These are phyloP conservation scores for Suillus brevipes DNA, from an alignment of 768 basidiomycete genomes.

Conservation along the genomic window DNA sequence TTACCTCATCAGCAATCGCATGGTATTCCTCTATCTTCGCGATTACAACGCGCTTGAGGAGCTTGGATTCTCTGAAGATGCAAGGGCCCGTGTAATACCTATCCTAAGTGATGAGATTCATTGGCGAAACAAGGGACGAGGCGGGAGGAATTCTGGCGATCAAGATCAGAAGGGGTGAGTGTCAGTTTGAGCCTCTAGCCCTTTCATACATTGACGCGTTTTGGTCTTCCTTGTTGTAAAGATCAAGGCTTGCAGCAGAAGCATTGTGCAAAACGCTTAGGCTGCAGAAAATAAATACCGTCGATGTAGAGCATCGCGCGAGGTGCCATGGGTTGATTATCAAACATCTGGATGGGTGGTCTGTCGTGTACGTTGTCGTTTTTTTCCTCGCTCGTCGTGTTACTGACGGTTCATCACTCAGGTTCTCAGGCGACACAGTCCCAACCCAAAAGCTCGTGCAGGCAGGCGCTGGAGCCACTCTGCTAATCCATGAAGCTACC, in stretches of 20 bases:
- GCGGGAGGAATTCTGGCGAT: not conserved
- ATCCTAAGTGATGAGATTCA: slow-evolving; percentile 59
- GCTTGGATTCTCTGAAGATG: slow-evolving; percentile 54
- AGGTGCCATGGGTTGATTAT: slow-evolving; percentile 73
- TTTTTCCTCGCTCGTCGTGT: not conserved
- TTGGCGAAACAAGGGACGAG: slow-evolving; percentile 36
- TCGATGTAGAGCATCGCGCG: slow-evolving; percentile 73
- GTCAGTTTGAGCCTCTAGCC: not conserved
- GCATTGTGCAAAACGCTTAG: slow-evolving; percentile 55
- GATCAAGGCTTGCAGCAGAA: slow-evolving; percentile 43
- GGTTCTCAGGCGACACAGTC: slow-evolving; percentile 91
- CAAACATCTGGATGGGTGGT: slow-evolving; percentile 59
- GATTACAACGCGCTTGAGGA: slow-evolving; percentile 75
- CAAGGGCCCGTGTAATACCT: slow-evolving; percentile 52
- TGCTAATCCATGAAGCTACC: slow-evolving; percentile 94
- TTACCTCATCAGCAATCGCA: slow-evolving; percentile 63
- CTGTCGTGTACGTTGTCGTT: slow-evolving; percentile 36
- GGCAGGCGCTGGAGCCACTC: slow-evolving; percentile 65
- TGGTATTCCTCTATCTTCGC: slow-evolving; percentile 63
- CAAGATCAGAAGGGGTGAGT: slow-evolving; percentile 6
- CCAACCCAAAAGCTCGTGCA: slow-evolving; percentile 68
- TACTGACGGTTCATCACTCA: slow-evolving; percentile 30
- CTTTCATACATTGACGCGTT: not conserved
- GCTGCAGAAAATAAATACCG: slow-evolving; percentile 60
- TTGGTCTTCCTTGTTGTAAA: slow-evolving; percentile 21